Evolutionary conservation across 257 asterid genomes (phyloP).

Genomic region (Salvia miltiorrhiza): DNA sequence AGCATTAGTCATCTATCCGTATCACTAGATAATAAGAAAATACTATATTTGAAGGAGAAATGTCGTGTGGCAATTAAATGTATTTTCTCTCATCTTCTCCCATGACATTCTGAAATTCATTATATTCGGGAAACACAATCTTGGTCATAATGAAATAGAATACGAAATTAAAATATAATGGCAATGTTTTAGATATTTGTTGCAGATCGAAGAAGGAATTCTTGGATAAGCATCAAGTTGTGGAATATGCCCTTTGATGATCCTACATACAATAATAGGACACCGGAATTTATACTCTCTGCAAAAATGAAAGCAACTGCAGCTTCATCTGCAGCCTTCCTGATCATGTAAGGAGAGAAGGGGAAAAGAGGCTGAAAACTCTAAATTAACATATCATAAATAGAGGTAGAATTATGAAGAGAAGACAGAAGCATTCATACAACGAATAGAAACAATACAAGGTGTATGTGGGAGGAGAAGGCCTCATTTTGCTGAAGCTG

Average conservation of each 20-base stretch:
- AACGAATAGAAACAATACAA: conserved; percentile 7
- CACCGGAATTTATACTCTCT: conserved; percentile 18
- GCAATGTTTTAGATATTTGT: neutral
- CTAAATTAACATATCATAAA: neutral
- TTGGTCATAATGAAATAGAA: neutral
- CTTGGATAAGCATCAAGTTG: neutral
- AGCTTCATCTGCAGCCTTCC: conserved; percentile 13
- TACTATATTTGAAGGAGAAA: too few relatives aligned
- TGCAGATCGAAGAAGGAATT: neutral
- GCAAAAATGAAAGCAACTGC: neutral
- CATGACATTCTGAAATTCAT: too few relatives aligned
- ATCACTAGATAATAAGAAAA: too few relatives aligned
- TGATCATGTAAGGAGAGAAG: too few relatives aligned
- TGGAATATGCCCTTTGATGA: conserved; percentile 12
- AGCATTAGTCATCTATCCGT: too few relatives aligned
- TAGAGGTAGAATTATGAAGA: neutral
- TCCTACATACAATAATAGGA: neutral
- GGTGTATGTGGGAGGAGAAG: conserved; percentile 6
- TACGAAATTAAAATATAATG: neutral
- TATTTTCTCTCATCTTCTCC: too few relatives aligned
- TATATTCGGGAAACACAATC: too few relatives aligned
- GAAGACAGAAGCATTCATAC: neutral
- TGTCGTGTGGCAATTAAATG: too few relatives aligned
- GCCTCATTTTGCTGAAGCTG: conserved; percentile 34
- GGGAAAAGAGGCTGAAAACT: neutral